Evolutionary conservation across 2,329 filamentous ascomycete species (phyloP).

Genomic region (Mycosphaerella arachidis): DNA sequence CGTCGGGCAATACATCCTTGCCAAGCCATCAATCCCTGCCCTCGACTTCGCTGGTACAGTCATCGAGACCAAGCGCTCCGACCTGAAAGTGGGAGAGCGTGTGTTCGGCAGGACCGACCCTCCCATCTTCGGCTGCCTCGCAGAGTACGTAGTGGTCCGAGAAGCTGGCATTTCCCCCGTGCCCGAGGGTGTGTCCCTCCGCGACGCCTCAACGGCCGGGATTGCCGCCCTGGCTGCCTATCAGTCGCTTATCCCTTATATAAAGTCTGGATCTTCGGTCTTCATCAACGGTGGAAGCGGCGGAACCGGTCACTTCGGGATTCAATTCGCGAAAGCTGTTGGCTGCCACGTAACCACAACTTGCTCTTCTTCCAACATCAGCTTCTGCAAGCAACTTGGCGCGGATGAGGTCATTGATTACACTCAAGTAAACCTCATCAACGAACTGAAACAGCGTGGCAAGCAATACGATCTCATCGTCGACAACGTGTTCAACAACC

Average conservation of each 20-base stretch:
- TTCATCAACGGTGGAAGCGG: conserved; percentile 64
- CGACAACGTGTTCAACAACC: conserved; percentile 54
- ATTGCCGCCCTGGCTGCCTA: conserved; percentile 39
- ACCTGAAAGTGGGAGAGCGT: conserved; percentile 35
- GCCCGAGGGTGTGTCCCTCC: conserved; percentile 32
- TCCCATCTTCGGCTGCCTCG: conserved; percentile 35
- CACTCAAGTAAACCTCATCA: conserved; percentile 46
- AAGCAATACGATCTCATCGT: conserved; percentile 49
- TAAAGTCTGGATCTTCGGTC: conserved; percentile 47
- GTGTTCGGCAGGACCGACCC: conserved; percentile 38
- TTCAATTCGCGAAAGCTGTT: conserved; percentile 60
- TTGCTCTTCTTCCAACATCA: conserved; percentile 56
- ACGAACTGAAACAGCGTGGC: conserved; percentile 45
- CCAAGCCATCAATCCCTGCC: conserved; percentile 43
- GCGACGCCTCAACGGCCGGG: conserved; percentile 36
- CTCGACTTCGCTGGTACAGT: conserved; percentile 53
- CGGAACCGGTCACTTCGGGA: conserved; percentile 55
- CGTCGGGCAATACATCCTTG: conserved; percentile 34
- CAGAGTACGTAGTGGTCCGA: conserved; percentile 34
- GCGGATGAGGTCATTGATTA: conserved; percentile 64
- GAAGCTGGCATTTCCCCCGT: conserved; percentile 27
- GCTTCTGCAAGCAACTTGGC: conserved; percentile 55
- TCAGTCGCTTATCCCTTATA: conserved; percentile 35
- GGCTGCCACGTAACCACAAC: conserved; percentile 57
- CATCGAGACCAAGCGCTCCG: conserved; percentile 30